phyloP scores from a whole-genome alignment of 371 early-diverging fungal species.

The Mucor saturninus region DNA sequence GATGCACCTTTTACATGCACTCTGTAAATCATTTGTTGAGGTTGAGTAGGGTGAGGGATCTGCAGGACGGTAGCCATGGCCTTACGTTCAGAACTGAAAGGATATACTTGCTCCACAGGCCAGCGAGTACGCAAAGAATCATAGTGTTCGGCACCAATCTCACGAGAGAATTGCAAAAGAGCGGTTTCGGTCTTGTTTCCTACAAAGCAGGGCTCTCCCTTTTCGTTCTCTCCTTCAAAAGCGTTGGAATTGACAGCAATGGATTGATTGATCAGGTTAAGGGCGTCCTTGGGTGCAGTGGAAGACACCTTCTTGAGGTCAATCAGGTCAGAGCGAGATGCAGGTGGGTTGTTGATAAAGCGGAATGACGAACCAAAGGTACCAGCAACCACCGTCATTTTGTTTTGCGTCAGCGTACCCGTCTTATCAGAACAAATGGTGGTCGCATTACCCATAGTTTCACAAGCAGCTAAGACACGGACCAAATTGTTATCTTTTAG shows the following conservation, averaged over 20 bases:
- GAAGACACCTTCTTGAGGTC: slow-evolving; percentile 31
- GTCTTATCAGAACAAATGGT: slow-evolving; percentile 89
- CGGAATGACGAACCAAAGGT: slow-evolving; percentile 45
- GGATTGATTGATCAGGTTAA: slow-evolving; percentile 56
- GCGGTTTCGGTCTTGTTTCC: slow-evolving; percentile 87
- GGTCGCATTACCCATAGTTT: slow-evolving; percentile 93
- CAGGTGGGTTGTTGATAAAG: slow-evolving; percentile 41
- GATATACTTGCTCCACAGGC: slow-evolving; percentile 65
- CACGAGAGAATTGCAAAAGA: slow-evolving; percentile 65
- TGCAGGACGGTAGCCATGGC: slow-evolving; percentile 84
- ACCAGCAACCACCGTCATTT: slow-evolving; percentile 81
- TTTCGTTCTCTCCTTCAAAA: slow-evolving; percentile 66
- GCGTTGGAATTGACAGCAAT: slow-evolving; percentile 83
- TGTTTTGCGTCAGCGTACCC: slow-evolving; percentile 85
- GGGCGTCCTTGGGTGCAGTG: slow-evolving; percentile 37
- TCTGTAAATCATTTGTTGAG: slow-evolving; percentile 51
- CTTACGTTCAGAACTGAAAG: slow-evolving; percentile 87
- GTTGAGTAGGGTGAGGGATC: slow-evolving; percentile 38
- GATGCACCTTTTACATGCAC: slow-evolving; percentile 81
- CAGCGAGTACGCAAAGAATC: slow-evolving; percentile 51
- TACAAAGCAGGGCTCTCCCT: slow-evolving; percentile 58
- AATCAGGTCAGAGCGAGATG: slow-evolving; percentile 33
- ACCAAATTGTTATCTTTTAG: slow-evolving; percentile 87
- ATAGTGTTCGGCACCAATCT: slow-evolving; percentile 54
- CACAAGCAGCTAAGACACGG: slow-evolving; percentile 82